Evolutionary conservation across 2,329 filamentous ascomycete genomes (phyloP).

Genomic region (Sarocladium brachiariae): DNA sequence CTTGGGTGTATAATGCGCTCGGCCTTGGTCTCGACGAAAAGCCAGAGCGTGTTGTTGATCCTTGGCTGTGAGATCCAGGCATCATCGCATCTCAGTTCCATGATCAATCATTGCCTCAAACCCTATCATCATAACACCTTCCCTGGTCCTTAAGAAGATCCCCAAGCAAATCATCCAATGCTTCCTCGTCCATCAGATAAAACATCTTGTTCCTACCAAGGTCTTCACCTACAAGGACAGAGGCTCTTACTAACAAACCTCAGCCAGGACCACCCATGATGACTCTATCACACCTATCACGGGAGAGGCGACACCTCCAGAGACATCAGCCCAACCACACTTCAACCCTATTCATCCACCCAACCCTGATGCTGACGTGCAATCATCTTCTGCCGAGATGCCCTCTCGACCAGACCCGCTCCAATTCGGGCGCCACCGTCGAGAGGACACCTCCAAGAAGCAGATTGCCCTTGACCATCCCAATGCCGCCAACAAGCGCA

Average conservation of each 20-base stretch:
- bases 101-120: not conserved
- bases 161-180: not conserved
- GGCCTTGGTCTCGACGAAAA: not conserved
- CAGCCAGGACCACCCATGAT: not conserved
- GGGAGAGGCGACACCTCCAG: not conserved
- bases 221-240: not conserved
- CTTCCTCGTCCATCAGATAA: not conserved
- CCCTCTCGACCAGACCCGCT: constrained; percentile 25
- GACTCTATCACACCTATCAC: not conserved
- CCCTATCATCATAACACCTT: not conserved
- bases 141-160: not conserved
- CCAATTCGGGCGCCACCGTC: constrained; percentile 32
- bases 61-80: not conserved
- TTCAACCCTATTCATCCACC: not conserved
- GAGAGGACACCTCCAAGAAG: constrained; percentile 17
- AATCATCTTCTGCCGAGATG: constrained; percentile 4
- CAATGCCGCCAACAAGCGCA: constrained; percentile 30
- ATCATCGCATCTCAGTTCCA: not conserved
- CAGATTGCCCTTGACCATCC: constrained; percentile 26
- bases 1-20: not conserved
- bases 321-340: not conserved
- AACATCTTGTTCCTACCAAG: not conserved
- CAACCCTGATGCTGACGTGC: constrained; percentile 1
- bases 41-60: not conserved
- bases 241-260: not conserved